Evolutionary conservation across 1,284 basidiomycete genomes (phyloP), one percentile per base, ranked within the genome.

Genomic region (Trametes sp.): DNA sequence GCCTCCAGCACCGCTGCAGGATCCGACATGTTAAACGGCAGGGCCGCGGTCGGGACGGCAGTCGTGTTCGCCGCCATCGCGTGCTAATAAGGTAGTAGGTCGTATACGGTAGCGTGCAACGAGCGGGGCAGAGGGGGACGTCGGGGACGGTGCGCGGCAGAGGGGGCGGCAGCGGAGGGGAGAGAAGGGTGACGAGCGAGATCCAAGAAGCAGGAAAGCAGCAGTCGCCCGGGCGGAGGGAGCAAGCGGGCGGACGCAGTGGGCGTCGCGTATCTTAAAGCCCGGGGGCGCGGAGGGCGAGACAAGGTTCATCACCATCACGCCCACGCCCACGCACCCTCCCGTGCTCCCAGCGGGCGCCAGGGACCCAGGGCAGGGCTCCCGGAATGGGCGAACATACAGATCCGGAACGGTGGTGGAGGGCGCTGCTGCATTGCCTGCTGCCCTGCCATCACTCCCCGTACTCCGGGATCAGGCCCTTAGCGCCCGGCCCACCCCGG

Each of bases 201-300:
- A 24, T 31, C 33, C 33, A 38, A 49, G 45, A 56, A 56, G 45
- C 45, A 49, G 54, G 44, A 49, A 49, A 35, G 54, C 54, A 56
- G 54, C 54, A 56, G 45, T 56, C 54, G 54, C 54, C 54, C 54
- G 54, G 54, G 54, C 54, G 54, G 45, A 56, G 54, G 54, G 54
- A 48, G 54, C 45, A 49, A 48, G 54, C 54, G 54, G 45, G 54
- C 54, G 44, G 29, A 45, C 54, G 54, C 45, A 9, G 45, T 38
- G 33, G 23, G 45, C 33, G 54, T 21, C 41, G 54, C 54, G 54
- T 56, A 56, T 56, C 54, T 56, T 56, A 56, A 56, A 41, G 54
- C 54, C 24, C 33, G 45, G 44, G n/a, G 24, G 51, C 10, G 38
- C 8, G 26, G 31, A 38, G 31, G 26, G 26, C 38, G 35, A 41